A percentile compares a stretch with the other conserved stretches of the same genome.
Conservation (phyloP, 495 filamentous ascomycete genomes). For the Saxophila tyrrhenica region DNA sequence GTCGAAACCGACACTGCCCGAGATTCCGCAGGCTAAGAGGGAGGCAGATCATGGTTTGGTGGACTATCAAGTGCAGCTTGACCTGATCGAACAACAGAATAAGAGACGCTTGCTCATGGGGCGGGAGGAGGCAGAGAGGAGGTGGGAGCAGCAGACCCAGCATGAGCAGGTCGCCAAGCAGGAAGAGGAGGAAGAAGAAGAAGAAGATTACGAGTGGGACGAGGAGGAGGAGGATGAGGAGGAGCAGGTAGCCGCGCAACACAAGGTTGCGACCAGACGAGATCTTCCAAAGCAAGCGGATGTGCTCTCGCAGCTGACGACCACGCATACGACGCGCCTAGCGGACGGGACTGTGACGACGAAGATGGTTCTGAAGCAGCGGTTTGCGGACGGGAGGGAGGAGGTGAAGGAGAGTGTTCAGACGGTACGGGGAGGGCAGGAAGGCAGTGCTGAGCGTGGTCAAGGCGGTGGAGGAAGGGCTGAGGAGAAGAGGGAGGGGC, state of each 20-base stretch:
- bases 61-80: neutral
- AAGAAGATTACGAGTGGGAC: too few relatives aligned
- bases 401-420: conserved; percentile 41
- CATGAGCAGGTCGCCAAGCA: neutral
- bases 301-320: conserved; percentile 47
- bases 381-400: conserved; percentile 53
- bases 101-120: neutral
- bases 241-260: too few relatives aligned
- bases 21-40: neutral
- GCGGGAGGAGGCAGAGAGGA: neutral
- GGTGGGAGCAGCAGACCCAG: neutral
- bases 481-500: conserved; percentile 3
- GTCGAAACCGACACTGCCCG: too few relatives aligned
- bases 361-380: conserved; percentile 47
- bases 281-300: too few relatives aligned
- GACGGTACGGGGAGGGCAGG: conserved; percentile 35
- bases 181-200: too few relatives aligned
- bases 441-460: conserved; percentile 29
- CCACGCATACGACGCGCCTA: conserved; percentile 41
- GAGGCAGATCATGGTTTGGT: neutral
- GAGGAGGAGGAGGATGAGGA: too few relatives aligned
- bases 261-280: too few relatives aligned
- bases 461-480: conserved; percentile 6
- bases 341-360: conserved; percentile 53
- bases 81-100: neutral